Base-by-base conservation (phyloP, 2,329 filamentous ascomycete species). In the Xylariaceae sp. region DNA sequence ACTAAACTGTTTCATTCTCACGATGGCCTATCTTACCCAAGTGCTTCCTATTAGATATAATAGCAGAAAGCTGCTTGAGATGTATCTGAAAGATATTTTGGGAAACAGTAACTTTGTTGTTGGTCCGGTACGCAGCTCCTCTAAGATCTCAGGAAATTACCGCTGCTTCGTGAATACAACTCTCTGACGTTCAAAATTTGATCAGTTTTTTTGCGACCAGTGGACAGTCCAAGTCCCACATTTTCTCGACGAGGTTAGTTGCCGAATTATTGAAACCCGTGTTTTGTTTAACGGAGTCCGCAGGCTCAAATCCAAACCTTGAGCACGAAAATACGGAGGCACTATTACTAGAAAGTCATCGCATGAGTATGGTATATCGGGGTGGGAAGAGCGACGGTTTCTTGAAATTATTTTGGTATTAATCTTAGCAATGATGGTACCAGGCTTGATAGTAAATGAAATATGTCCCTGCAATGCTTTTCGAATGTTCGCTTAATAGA, bases 41-140 rank as follows among this genome's bases (percentile, higher is more conserved):
- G 36, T 44, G 10, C 37, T 53, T 10, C 50, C 50, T 7, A 53
- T 53, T 13, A 43, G 40, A 30, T 53, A 50, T 9, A 39, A n/a
- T 9, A n/a, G 20, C 5, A 15, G 37, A 13, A 35, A 39, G 15
- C 29, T n/a, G n/a, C 50, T 53, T 36, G 37, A 41, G 8, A 33
- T 1, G 9, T 26, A 23, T 13, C 16, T 53, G 1, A 30, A n/a
- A 37, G 50, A 53, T 16, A n/a, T 53, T 5, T 15, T 53, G 3
- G 37, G 39, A 10, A 39, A n/a, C 8, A 23, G 11, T 18, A 15
- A 53, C 27, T 50, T 53, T 27, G 6, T 20, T 23, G 32, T 53
- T 9, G 36, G 37, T 10, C 32, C 26, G 30, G 50, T 53, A 49
- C 18, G 44, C 27, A 11, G 18, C 3, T n/a, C n/a, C n/a, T n/a